Conservation (phyloP, 495 filamentous ascomycete genomes). For the Talaromyces nanjingensis region DNA sequence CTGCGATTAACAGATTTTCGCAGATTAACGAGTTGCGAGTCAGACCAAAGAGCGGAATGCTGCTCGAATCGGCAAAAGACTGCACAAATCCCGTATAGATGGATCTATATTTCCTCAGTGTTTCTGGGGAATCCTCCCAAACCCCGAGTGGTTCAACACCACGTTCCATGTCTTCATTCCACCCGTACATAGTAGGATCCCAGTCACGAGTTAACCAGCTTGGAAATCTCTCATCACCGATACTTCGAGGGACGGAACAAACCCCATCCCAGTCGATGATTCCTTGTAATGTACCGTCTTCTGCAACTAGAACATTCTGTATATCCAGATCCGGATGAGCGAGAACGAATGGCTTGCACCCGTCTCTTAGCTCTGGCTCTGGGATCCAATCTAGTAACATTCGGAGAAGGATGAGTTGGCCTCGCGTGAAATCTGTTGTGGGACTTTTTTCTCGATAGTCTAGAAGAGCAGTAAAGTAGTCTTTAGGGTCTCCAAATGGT, state of each 20-base stretch:
- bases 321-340: slow-evolving; percentile 28
- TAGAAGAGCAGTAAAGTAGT: slow-evolving; percentile 16
- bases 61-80: neutral
- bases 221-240: slow-evolving; percentile 20
- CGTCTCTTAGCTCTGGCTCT: slow-evolving; percentile 2
- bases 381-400: slow-evolving; percentile 14
- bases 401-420: slow-evolving; percentile 16
- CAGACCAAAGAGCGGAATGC: neutral
- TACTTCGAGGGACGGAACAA: slow-evolving; percentile 22
- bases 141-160: slow-evolving; percentile 16
- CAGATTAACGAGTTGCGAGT: neutral
- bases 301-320: slow-evolving; percentile 28
- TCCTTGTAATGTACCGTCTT: slow-evolving; percentile 29
- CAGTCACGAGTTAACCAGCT: slow-evolving; percentile 32
- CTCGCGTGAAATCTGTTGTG: slow-evolving; percentile 9
- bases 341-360: slow-evolving; percentile 24
- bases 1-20: neutral
- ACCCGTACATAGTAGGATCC: slow-evolving; percentile 25
- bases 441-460: slow-evolving; percentile 9
- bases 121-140: slow-evolving; percentile 20
- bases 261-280: slow-evolving; percentile 41
- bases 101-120: slow-evolving; percentile 10
- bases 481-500: slow-evolving; percentile 12
- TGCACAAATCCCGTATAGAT: slow-evolving; percentile 10
- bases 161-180: slow-evolving; percentile 18